Evolutionary conservation across 305 asterid genomes (phyloP).

Genomic region (Fraxinus platypoda): DNA sequence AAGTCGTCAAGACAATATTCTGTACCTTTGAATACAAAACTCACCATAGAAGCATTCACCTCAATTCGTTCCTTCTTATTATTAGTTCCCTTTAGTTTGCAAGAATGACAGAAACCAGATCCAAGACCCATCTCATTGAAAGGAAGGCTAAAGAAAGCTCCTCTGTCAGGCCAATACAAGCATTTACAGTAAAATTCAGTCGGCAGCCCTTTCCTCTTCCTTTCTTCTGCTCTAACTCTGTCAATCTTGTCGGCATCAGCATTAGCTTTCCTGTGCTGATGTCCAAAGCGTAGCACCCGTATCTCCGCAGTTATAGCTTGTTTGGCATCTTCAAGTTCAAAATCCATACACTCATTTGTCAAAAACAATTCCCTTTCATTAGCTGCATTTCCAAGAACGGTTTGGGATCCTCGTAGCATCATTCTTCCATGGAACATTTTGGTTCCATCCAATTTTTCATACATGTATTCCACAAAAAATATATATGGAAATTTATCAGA

Average conservation of each 20-base stretch:
- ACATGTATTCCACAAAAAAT: slow-evolving; percentile 80
- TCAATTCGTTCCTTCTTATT: slow-evolving; percentile 37
- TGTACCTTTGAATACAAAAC: slow-evolving; percentile 54
- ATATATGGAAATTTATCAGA: slow-evolving; percentile 46
- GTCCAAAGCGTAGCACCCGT: slow-evolving; percentile 69
- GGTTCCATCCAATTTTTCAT: slow-evolving; percentile 56
- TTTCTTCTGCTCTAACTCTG: slow-evolving; percentile 76
- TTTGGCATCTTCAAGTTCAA: slow-evolving; percentile 58
- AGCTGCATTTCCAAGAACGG: slow-evolving; percentile 84
- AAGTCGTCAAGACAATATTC: slow-evolving; percentile 64
- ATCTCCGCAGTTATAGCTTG: slow-evolving; percentile 46
- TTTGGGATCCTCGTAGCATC: slow-evolving; percentile 72
- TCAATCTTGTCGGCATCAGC: slow-evolving; percentile 62
- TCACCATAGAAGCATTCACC: slow-evolving; percentile 43
- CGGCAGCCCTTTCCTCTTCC: slow-evolving; percentile 68
- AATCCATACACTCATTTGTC: slow-evolving; percentile 63
- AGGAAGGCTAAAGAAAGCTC: slow-evolving; percentile 82
- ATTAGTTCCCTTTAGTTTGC: slow-evolving; percentile 51
- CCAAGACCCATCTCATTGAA: slow-evolving; percentile 62
- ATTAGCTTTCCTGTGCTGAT: slow-evolving; percentile 74
- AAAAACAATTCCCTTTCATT: slow-evolving; percentile 85
- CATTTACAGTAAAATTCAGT: slow-evolving; percentile 85
- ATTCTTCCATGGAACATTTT: slow-evolving; percentile 83
- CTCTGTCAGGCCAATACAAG: slow-evolving; percentile 78
- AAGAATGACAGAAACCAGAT: slow-evolving; percentile 73